phyloP scores from a whole-genome alignment of 108 stramenopile genomes.

The Schizochytrium sp. region DNA sequence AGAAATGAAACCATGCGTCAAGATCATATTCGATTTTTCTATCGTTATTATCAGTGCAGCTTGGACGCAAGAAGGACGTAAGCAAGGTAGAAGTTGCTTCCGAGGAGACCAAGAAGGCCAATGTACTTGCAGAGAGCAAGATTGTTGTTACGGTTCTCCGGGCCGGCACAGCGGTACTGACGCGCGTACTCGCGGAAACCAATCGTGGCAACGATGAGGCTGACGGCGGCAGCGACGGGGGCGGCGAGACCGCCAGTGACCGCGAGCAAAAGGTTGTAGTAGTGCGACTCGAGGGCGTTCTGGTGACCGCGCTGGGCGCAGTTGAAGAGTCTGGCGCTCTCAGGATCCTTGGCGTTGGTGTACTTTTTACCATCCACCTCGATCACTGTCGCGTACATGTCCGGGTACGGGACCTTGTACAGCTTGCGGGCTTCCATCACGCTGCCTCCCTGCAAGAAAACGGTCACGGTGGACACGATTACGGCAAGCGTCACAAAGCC shows the following conservation, averaged over 20 bases:
- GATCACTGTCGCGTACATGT: background rate
- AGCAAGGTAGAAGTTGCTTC: background rate
- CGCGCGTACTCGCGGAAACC: background rate
- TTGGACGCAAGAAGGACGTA: background rate
- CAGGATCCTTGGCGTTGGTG: conserved; percentile 13
- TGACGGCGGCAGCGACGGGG: background rate
- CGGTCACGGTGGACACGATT: background rate
- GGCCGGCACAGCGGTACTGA: background rate
- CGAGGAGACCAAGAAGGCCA: conserved; percentile 2
- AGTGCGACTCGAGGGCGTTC: conserved; percentile 2
- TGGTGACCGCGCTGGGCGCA: conserved; percentile 5
- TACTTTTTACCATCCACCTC: background rate
- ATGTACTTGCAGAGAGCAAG: background rate
- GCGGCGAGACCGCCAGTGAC: background rate
- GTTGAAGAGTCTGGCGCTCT: background rate
- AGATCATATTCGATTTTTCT: background rate
- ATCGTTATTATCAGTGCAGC: background rate
- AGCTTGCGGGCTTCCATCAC: background rate
- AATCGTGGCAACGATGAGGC: background rate
- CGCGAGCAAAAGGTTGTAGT: background rate
- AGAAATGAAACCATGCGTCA: background rate
- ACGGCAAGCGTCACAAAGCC: background rate
- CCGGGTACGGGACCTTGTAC: background rate
- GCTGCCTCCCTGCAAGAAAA: background rate
- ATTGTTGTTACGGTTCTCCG: background rate